These are phyloP conservation scores for Boletus speciosus DNA, from an alignment of 768 basidiomycete species.

Conservation along the genomic window DNA sequence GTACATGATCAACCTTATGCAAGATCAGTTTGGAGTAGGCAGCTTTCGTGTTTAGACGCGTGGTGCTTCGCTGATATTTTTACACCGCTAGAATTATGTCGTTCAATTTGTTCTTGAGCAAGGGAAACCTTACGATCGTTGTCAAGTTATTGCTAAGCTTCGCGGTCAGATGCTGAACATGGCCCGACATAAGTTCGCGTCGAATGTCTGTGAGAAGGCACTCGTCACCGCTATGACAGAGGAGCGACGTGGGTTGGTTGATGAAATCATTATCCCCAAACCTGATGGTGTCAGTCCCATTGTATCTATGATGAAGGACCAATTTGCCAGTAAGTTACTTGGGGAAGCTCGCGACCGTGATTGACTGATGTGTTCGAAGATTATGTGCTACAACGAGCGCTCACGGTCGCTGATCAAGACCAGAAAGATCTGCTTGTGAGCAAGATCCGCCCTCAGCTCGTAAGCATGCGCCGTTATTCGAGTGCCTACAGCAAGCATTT, in stretches of 20 bases:
- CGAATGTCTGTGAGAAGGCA: conserved; percentile 94
- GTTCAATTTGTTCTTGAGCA: conserved; percentile 89
- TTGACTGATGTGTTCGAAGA: conserved; percentile 41
- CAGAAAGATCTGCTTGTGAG: conserved; percentile 66
- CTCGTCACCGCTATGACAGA: conserved; percentile 62
- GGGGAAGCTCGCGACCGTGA: not conserved
- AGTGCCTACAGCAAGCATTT: conserved; percentile 79
- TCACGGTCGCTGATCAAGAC: conserved; percentile 63
- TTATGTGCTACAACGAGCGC: conserved; percentile 81
- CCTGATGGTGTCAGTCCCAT: conserved; percentile 64
- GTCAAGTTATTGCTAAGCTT: conserved; percentile 62
- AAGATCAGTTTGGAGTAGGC: conserved; percentile 87
- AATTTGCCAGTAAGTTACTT: conserved; percentile 73
- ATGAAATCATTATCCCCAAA: conserved; percentile 71
- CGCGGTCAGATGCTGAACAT: conserved; percentile 75
- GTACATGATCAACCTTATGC: conserved; percentile 69
- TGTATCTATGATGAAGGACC: conserved; percentile 80
- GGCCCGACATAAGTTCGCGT: conserved; percentile 89
- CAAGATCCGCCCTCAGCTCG: conserved; percentile 64
- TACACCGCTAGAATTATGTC: conserved; percentile 76
- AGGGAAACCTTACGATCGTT: conserved; percentile 67
- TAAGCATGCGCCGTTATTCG: conserved; percentile 67
- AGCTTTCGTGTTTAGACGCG: not conserved
- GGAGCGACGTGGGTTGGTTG: conserved; percentile 65
- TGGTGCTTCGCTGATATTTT: conserved; percentile 5